Evolutionary conservation across 345 rosid genomes (phyloP), one percentile per base, ranked within the genome.

Genomic region (Citrus glauca): DNA sequence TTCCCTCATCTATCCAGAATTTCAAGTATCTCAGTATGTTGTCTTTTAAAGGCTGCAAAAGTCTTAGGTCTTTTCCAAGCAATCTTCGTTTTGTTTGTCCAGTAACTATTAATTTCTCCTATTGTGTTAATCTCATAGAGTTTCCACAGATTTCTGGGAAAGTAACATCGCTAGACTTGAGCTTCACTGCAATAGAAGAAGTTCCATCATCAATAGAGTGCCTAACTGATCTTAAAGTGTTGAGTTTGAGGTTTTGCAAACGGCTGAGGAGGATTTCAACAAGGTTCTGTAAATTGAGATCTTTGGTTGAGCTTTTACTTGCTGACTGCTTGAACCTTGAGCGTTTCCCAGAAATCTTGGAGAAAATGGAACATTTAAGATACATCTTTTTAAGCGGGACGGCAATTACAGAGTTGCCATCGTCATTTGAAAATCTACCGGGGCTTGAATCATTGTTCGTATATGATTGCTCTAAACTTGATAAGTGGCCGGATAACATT

Each of bases 181-280:
- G 0, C 9, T 25, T 25, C 27, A 25, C 45, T 9, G 45, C 45
- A 40, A 9, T 40, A 9, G 45, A 40, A 40, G 45, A 40, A 40
- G 13, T 40, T 40, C 13, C 45, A 2, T 9, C 45, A 9, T 40
- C 45, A 40, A 40, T 73, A 20, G 38, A 60, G 24, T 32, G 28
- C 27, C 53, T 59, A 33, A 55, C 7, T 19, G 5, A 65, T 16
- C 38, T 65, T 37, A 8, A 4, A 25, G 1, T 0, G 3, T 42
- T 42, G 14, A 0, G 0, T 2, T 42, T 61, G 33, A 5, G 1
- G 1, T 0, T 0, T 9, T 59, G 24, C 19, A 0, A 2, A 1
- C 13, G 17, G 19, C 32, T 61, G 6, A 10, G 27, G 65, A 65
- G 9, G 7, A 2, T 65, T 17, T 35, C 69, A 65, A 33, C 25